Percentiles rank a stretch among this genome's conserved stretches.
Evolutionary conservation across 2,329 filamentous ascomycete genomes (phyloP).

Genomic region (Cladosporium sphaerospermum): DNA sequence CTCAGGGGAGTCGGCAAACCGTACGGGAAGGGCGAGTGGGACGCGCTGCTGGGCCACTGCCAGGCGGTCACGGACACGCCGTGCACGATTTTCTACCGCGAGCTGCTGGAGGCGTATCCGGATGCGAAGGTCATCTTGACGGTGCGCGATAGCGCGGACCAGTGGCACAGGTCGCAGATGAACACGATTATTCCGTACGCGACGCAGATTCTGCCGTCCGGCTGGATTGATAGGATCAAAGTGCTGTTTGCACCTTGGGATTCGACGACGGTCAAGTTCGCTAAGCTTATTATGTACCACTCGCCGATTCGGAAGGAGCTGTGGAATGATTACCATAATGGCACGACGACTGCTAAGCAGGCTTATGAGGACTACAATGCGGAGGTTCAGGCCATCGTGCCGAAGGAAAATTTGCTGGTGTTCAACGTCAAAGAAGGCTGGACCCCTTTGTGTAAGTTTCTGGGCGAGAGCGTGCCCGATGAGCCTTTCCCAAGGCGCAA

Average conservation of each 20-base stretch:
- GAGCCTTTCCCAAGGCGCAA: neutral
- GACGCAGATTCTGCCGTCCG: neutral
- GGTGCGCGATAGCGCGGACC: constrained; percentile 21
- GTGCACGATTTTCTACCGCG: constrained; percentile 29
- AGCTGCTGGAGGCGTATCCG: constrained; percentile 32
- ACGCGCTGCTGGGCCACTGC: constrained; percentile 28
- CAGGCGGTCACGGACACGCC: constrained; percentile 31
- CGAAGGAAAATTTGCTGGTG: constrained; percentile 10
- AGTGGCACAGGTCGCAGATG: constrained; percentile 2
- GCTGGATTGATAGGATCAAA: neutral
- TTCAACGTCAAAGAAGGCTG: constrained; percentile 12
- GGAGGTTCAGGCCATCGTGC: constrained; percentile 1
- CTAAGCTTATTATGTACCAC: neutral
- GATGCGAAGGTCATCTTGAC: constrained; percentile 33
- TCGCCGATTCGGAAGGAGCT: neutral
- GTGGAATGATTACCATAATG: constrained; percentile 1
- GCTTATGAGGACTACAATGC: constrained; percentile 11
- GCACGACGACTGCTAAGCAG: constrained; percentile 9
- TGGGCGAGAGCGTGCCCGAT: neutral
- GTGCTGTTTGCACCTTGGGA: neutral
- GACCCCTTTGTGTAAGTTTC: constrained; percentile 1
- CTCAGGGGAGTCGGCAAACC: constrained; percentile 8
- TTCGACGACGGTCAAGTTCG: neutral
- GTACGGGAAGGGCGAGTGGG: constrained; percentile 23
- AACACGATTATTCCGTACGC: constrained; percentile 3